Evolutionary conservation across 495 filamentous ascomycete genomes (phyloP).

Genomic region (Ramalina intermedia): DNA sequence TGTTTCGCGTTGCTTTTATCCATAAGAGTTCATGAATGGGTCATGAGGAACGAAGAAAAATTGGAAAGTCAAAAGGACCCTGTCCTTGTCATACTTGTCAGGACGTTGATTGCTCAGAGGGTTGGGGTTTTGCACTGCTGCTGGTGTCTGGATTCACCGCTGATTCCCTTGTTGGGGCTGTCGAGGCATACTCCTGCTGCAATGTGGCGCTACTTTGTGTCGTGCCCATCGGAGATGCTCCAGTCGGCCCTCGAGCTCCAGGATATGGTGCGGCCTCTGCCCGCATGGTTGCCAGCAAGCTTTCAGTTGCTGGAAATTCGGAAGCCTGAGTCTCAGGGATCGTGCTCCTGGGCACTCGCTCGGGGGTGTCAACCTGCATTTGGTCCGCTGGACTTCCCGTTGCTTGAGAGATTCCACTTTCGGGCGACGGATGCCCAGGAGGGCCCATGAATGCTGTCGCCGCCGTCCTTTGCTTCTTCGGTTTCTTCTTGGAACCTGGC

Average conservation of each 20-base stretch:
- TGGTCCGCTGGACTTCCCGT: conserved; percentile 3
- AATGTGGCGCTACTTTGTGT: conserved; percentile 4
- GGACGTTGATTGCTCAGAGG: no score
- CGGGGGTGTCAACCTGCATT: conserved; percentile 5
- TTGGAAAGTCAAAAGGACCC: no score
- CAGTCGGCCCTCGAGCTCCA: neutral
- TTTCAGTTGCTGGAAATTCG: conserved; percentile 1
- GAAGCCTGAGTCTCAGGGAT: conserved; percentile 9
- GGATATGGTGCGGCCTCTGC: conserved; percentile 5
- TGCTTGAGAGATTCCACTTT: neutral
- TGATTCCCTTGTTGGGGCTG: neutral
- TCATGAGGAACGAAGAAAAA: no score
- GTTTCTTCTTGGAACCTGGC: conserved; percentile 5
- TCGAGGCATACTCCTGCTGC: neutral
- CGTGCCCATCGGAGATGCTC: neutral
- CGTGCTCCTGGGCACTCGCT: conserved; percentile 1
- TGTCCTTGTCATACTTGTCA: no score
- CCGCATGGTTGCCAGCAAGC: conserved; percentile 3
- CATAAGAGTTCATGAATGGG: neutral
- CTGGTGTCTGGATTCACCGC: no score
- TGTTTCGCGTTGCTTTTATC: neutral
- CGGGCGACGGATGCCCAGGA: neutral
- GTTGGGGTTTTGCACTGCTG: no score
- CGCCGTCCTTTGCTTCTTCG: conserved; percentile 1
- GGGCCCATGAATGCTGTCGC: neutral